Evolutionary conservation across 768 basidiomycete genomes (phyloP).

Genomic region (Amylocystis lapponica): DNA sequence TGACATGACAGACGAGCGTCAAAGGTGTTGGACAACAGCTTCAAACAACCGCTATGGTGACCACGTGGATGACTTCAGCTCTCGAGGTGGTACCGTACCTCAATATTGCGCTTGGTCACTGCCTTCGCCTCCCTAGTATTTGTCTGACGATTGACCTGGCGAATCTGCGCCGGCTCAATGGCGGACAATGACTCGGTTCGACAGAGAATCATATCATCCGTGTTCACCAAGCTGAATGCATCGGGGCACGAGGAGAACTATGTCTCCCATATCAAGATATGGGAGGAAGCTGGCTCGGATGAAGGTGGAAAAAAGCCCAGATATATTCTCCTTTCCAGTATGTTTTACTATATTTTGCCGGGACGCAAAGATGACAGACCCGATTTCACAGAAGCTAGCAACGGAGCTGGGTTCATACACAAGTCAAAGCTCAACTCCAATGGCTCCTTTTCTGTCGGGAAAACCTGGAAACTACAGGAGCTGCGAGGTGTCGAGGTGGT

Average conservation of each 20-base stretch:
- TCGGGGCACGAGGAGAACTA: conserved; percentile 71
- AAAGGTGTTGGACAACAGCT: conserved; percentile 17
- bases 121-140: not conserved
- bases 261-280: conserved; percentile 87
- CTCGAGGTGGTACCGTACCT: not conserved
- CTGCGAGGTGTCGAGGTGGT: conserved; percentile 73
- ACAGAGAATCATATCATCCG: conserved; percentile 73
- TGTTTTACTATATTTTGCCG: too few species aligned
- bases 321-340: conserved; percentile 88
- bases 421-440: conserved; percentile 97
- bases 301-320: conserved; percentile 76
- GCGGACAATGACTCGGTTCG: conserved; percentile 44
- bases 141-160: not conserved
- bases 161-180: conserved; percentile 2
- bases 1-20: conserved; percentile 10
- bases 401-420: conserved; percentile 73
- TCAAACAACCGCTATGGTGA: conserved; percentile 11
- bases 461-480: conserved; percentile 88
- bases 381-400: conserved; percentile 44
- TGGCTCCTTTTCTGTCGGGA: conserved; percentile 92
- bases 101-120: not conserved
- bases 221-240: conserved; percentile 71
- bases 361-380: too few species aligned
- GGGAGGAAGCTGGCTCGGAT: conserved; percentile 75
- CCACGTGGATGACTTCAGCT: not conserved